A percentile compares a stretch with the other conserved stretches of the same genome.
These are phyloP conservation scores for Calonectria crousiana DNA, from an alignment of 2,329 filamentous ascomycete species.

Conservation along the genomic window DNA sequence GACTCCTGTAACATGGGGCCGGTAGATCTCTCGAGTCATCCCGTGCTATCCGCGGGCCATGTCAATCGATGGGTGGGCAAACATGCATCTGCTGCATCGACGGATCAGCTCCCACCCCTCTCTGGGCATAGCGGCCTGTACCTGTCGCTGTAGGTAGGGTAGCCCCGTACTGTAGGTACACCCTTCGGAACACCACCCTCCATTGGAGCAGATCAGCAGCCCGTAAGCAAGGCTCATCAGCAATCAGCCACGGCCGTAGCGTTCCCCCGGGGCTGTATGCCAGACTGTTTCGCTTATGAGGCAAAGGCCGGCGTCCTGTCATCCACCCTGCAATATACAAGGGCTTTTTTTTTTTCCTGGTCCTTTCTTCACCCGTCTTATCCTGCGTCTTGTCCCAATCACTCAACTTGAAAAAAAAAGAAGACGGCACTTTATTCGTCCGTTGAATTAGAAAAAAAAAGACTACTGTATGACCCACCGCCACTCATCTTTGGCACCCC, in stretches of 20 bases:
- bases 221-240: conserved; percentile 6
- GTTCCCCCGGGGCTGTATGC: not conserved
- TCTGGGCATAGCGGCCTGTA: not conserved
- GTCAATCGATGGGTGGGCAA: not conserved
- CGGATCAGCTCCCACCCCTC: not conserved
- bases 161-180: conserved; percentile 1
- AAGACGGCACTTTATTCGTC: not conserved
- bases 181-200: conserved; percentile 5
- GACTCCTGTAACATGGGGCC: not conserved
- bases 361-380: not conserved
- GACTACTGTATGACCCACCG: conserved; percentile 14
- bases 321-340: not conserved
- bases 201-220: conserved; percentile 8
- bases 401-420: not conserved
- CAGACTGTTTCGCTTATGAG: not conserved
- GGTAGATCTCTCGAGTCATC: conserved; percentile 12
- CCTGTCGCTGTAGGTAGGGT: not conserved
- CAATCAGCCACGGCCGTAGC: not conserved
- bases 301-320: not conserved
- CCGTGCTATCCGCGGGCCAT: conserved; percentile 5
- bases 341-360: not conserved
- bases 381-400: not conserved
- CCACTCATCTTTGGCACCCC: conserved; percentile 14
- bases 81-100: conserved; percentile 8
- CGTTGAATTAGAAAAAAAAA: not conserved